These are phyloP conservation scores for Epichloe festucae DNA, from an alignment of 2,329 filamentous ascomycete genomes.

Conservation along the genomic window DNA sequence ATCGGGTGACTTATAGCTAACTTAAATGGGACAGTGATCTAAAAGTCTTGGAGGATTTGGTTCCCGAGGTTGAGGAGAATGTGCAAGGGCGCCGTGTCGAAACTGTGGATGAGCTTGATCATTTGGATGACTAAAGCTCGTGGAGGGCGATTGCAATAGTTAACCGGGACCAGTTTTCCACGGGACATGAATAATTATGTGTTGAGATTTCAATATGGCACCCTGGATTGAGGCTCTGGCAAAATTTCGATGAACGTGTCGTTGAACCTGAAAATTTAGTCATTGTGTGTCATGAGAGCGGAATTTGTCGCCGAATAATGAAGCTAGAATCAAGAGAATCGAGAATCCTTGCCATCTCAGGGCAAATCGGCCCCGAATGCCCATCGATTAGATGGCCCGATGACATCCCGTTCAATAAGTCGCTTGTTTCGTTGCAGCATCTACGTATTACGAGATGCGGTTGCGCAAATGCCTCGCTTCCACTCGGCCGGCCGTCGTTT, in stretches of 20 bases:
- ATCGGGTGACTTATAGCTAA: constrained; percentile 7
- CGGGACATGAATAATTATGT: too few species aligned
- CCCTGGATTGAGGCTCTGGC: too few species aligned
- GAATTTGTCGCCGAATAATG: too few species aligned
- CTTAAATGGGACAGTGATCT: constrained; percentile 39
- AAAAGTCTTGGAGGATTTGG: constrained; percentile 64
- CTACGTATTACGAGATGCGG: not conserved
- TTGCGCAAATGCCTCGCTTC: not conserved
- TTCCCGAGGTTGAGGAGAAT: constrained; percentile 63
- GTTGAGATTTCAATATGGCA: too few species aligned
- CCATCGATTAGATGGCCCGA: not conserved
- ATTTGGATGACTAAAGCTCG: constrained; percentile 7
- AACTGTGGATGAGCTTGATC: constrained; percentile 58
- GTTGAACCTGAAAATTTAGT: too few species aligned
- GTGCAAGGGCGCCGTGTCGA: constrained; percentile 61
- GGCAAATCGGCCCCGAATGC: not conserved
- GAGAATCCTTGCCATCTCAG: too few species aligned
- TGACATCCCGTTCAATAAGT: not conserved
- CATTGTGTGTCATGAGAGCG: too few species aligned
- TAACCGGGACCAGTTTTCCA: too few species aligned
- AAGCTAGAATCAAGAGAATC: too few species aligned
- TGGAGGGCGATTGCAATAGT: too few species aligned
- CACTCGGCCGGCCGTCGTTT: too few species aligned
- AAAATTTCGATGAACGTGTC: too few species aligned
- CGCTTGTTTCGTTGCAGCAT: not conserved